These are phyloP conservation scores for Verbascum thapsus DNA, from an alignment of 257 asterid species.

Conservation along the genomic window DNA sequence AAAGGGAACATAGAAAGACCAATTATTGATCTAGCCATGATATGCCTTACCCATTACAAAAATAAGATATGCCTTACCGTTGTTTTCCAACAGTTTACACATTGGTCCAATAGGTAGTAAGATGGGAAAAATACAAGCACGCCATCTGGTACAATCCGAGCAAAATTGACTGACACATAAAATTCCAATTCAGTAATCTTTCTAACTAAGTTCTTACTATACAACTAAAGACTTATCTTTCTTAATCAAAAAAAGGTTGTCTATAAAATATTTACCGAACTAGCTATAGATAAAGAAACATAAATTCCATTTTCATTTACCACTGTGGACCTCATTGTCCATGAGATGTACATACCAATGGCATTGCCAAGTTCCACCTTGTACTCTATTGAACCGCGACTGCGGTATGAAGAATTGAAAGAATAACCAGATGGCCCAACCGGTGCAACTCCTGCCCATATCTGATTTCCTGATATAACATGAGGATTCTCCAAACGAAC, in stretches of 20 bases:
- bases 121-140: slow-evolving; percentile 95
- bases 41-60: slow-evolving; percentile 65
- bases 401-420: slow-evolving; percentile 88
- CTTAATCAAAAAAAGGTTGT: slow-evolving; percentile 8
- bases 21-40: slow-evolving; percentile 16
- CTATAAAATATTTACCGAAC: not conserved
- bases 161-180: slow-evolving; percentile 77
- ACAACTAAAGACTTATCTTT: slow-evolving; percentile 14
- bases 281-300: slow-evolving; percentile 3
- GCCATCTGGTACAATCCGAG: slow-evolving; percentile 98
- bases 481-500: slow-evolving; percentile 98
- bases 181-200: slow-evolving; percentile 32
- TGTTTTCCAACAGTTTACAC: slow-evolving; percentile 88
- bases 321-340: slow-evolving; percentile 15
- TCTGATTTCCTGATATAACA: slow-evolving; percentile 84
- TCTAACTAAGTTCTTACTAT: slow-evolving; percentile 23
- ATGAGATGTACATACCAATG: slow-evolving; percentile 64
- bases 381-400: slow-evolving; percentile 85
- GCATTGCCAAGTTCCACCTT: slow-evolving; percentile 97
- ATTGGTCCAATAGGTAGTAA: slow-evolving; percentile 85
- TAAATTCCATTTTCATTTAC: not conserved
- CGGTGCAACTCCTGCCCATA: slow-evolving; percentile 92
- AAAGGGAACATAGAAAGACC: slow-evolving; percentile 16
- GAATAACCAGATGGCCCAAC: slow-evolving; percentile 93
- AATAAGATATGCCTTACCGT: slow-evolving; percentile 55